Evolutionary conservation across 768 basidiomycete species (phyloP).

Genomic region (Termitomyces sp.): DNA sequence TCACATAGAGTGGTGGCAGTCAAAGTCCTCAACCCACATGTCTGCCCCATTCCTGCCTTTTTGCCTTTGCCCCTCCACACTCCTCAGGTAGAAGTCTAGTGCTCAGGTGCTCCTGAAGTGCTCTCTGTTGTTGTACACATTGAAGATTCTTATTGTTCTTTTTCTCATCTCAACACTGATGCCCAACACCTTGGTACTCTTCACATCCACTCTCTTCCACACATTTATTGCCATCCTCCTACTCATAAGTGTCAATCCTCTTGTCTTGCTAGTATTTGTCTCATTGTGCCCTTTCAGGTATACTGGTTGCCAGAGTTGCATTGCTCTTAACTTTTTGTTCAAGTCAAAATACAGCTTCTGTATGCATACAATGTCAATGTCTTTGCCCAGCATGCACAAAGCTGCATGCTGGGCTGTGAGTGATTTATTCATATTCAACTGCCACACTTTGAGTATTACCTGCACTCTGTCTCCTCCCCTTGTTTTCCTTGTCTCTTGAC

Average conservation of each 20-base stretch:
- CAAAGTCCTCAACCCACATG: constrained; percentile 35
- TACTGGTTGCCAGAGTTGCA: too few relatives aligned
- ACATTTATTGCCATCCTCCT: too few relatives aligned
- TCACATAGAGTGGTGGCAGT: constrained; percentile 37
- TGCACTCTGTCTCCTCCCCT: neutral
- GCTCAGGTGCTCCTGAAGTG: neutral
- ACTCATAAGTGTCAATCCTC: too few relatives aligned
- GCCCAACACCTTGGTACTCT: too few relatives aligned
- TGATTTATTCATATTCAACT: neutral
- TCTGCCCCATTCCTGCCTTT: neutral
- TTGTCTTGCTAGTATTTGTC: too few relatives aligned
- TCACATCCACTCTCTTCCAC: too few relatives aligned
- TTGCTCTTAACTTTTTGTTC: too few relatives aligned
- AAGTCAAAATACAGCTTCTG: too few relatives aligned
- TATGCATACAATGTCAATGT: neutral
- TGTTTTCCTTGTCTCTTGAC: neutral
- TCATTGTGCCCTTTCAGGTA: too few relatives aligned
- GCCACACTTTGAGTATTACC: neutral
- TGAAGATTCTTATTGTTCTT: neutral
- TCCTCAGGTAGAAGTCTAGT: neutral
- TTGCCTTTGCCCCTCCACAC: neutral
- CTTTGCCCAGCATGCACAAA: neutral
- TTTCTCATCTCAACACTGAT: too few relatives aligned
- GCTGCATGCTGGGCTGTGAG: neutral
- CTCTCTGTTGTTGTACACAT: neutral